A percentile compares a stretch with the other conserved stretches of the same genome.
phyloP scores from a whole-genome alignment of 108 stramenopile species.

The Aurantiochytrium sp. region DNA sequence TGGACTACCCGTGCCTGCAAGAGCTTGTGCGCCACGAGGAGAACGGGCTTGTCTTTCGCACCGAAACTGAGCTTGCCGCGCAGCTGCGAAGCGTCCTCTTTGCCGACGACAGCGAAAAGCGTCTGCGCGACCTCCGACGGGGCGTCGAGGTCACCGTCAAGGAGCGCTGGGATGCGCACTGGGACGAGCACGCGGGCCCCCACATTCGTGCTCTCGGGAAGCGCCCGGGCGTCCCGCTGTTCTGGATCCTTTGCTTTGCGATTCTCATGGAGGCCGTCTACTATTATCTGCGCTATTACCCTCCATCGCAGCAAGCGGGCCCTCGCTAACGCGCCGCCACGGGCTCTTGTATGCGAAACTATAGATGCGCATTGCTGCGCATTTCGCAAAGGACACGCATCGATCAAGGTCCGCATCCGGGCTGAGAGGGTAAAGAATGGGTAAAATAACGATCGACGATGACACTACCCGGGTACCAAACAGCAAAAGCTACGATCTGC shows the following conservation, averaged over 20 bases:
- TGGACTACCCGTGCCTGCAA: slow-evolving; percentile 71
- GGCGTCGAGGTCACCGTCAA: neutral
- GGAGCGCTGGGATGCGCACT: neutral
- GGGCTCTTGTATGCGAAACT: too few relatives aligned
- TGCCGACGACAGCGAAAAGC: neutral
- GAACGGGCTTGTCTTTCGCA: slow-evolving; percentile 75
- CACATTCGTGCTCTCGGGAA: neutral
- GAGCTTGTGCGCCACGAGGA: slow-evolving; percentile 83
- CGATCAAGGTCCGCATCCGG: too few relatives aligned
- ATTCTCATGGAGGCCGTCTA: neutral
- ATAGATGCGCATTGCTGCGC: too few relatives aligned
- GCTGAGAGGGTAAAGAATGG: too few relatives aligned
- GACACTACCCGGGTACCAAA: too few relatives aligned
- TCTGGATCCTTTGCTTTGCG: neutral
- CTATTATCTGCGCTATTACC: too few relatives aligned
- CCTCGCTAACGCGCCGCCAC: too few relatives aligned
- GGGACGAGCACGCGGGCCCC: neutral
- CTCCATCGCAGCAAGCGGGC: too few relatives aligned
- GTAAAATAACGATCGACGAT: too few relatives aligned
- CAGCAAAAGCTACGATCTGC: too few relatives aligned
- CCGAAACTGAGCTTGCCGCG: slow-evolving; percentile 57
- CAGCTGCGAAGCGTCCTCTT: slow-evolving; percentile 62
- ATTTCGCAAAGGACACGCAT: too few relatives aligned
- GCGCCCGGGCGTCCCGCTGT: neutral
- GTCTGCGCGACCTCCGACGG: neutral